phyloP scores from a whole-genome alignment of 2,329 filamentous ascomycete genomes.

The Capronia epimyces region DNA sequence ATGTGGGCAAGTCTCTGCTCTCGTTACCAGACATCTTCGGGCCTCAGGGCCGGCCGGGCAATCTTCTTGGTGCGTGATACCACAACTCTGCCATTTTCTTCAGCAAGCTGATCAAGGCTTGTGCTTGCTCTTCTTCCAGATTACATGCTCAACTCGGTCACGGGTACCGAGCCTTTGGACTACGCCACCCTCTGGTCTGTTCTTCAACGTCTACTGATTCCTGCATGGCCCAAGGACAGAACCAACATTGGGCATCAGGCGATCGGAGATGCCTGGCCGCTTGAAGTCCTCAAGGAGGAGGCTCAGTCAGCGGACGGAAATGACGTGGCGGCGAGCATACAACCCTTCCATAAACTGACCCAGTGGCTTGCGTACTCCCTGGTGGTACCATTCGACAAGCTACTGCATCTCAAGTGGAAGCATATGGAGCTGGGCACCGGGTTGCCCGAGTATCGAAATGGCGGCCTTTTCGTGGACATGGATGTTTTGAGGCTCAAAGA shows the following conservation, averaged over 20 bases:
- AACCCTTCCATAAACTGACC: constrained; percentile 10
- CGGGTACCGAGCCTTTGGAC: constrained; percentile 1
- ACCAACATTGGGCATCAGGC: constrained; percentile 2
- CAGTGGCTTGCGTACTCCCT: constrained; percentile 5
- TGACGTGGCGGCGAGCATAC: not conserved
- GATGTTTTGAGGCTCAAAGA: constrained; percentile 3
- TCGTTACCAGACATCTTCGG: constrained; percentile 6
- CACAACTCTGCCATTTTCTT: not conserved
- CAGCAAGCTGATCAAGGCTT: not conserved
- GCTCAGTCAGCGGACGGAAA: not conserved
- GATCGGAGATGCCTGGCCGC: constrained; percentile 13
- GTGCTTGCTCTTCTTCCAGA: not conserved
- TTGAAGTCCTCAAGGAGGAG: constrained; percentile 3
- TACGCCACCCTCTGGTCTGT: constrained; percentile 1
- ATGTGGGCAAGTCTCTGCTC: constrained; percentile 1
- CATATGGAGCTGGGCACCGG: constrained; percentile 2
- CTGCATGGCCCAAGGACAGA: constrained; percentile 7
- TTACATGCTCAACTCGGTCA: not conserved
- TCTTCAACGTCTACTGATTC: constrained; percentile 11
- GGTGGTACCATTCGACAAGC: constrained; percentile 1
- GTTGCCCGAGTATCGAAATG: constrained; percentile 8
- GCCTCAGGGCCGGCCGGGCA: constrained; percentile 5
- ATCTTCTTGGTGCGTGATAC: constrained; percentile 6
- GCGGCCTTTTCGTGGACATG: constrained; percentile 13
- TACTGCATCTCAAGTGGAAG: constrained; percentile 1